Evolutionary conservation across 2,329 filamentous ascomycete genomes (phyloP), one percentile per base, ranked within the genome.

Genomic region (Trichoderma afroharzianum): DNA sequence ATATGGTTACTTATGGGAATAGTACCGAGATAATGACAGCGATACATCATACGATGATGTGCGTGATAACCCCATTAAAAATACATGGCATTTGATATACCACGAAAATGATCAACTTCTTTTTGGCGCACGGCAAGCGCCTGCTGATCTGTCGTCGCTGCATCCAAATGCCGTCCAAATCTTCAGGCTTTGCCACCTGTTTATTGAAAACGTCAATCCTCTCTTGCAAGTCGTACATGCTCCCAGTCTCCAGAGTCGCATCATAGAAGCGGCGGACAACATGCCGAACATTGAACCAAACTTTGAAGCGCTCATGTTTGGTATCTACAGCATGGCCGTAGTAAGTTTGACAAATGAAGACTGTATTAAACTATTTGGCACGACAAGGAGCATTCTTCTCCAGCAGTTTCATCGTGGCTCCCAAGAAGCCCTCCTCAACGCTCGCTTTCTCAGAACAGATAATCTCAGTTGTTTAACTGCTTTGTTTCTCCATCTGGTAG

Each of bases 171-270:
- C 39, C 39, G 39, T 47, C 7, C 39, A 47, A 47, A 47, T 47
- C 7, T 85, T 87, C 71, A 77, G 80, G 28, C 78, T 88, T 0
- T 91, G 88, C 88, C 87, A 90, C 75, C 79, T 85, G 0, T 91
- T 87, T 73, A 78, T 90, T 0, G 84, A 89, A 32, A 88, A 88
- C 53, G 84, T 90, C 64, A 83, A 90, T 73, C 88, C 88, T 0
- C 74, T 91, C 3, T 78, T 90, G n/a, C 90, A 88, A 67, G 81
- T 90, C 43, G 86, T 86, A 0, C 88, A 91, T 74, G 83, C 84
- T 0, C 88, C 88, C 0, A 88, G 78, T 1, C 75, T 90, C 0
- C 88, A 90, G 72, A 74, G 76, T 1, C 83, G 82, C 3, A 83
- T 91, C 6, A 82, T 90, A 14, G 83, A 88, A 21, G 86, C 85